Percentiles rank a stretch among this genome's conserved stretches.
These are phyloP conservation scores for Cladosporium sphaerospermum DNA, from an alignment of 2,329 filamentous ascomycete species.

Conservation along the genomic window DNA sequence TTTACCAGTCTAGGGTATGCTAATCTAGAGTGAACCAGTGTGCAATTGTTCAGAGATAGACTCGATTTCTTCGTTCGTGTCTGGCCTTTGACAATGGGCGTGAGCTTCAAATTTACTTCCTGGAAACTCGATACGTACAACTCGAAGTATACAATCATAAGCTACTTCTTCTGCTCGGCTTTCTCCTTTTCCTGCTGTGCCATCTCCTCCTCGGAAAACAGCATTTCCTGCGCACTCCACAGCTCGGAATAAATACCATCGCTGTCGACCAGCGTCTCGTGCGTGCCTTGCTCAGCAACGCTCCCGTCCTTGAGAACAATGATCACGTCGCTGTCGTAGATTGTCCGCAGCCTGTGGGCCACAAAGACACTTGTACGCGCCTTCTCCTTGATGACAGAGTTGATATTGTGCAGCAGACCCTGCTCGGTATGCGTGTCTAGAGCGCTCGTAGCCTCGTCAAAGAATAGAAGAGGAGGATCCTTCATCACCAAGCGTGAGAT, in stretches of 20 bases:
- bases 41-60: too few species aligned
- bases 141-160: not conserved
- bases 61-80: too few species aligned
- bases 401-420: slow-evolving; percentile 84
- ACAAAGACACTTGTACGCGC: slow-evolving; percentile 88
- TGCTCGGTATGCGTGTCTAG: slow-evolving; percentile 92
- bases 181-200: slow-evolving; percentile 12
- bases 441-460: slow-evolving; percentile 89
- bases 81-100: too few species aligned
- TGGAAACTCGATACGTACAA: too few species aligned
- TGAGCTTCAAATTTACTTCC: too few species aligned
- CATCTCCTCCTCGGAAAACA: slow-evolving; percentile 29
- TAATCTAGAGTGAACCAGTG: too few species aligned
- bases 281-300: slow-evolving; percentile 85
- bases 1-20: too few species aligned
- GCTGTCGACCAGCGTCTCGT: slow-evolving; percentile 71
- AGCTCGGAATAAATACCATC: slow-evolving; percentile 80
- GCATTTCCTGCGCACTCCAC: slow-evolving; percentile 58
- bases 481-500: slow-evolving; percentile 79
- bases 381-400: slow-evolving; percentile 84
- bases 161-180: slow-evolving; percentile 13
- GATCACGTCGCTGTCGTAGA: slow-evolving; percentile 86
- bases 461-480: slow-evolving; percentile 84
- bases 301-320: slow-evolving; percentile 79
- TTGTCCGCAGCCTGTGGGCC: slow-evolving; percentile 84